Conservation (phyloP, 257 asterid genomes). For the Petrea volubilis region DNA sequence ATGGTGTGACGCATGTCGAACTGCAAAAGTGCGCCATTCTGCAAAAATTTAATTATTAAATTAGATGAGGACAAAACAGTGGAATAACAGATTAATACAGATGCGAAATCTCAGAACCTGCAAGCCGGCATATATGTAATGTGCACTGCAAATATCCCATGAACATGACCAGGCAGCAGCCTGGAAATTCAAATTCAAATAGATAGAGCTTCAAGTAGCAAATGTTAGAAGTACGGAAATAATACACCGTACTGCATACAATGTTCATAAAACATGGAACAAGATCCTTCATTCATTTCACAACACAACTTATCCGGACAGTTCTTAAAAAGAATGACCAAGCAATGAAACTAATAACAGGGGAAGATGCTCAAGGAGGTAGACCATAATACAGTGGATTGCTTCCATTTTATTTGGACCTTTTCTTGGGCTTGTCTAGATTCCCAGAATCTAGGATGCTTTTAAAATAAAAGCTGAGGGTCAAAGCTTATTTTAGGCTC, state of each 20-base stretch:
- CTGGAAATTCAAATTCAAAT: constrained; percentile 44
- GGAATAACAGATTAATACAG: constrained; percentile 5
- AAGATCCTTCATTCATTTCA: not conserved
- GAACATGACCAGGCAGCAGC: constrained; percentile 96
- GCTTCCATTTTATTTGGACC: not conserved
- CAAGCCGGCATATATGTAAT: constrained; percentile 78
- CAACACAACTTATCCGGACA: not conserved
- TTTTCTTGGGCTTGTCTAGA: not conserved
- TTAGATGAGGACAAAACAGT: constrained; percentile 7
- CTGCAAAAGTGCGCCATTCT: constrained; percentile 84
- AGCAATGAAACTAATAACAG: not conserved
- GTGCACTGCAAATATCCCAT: constrained; percentile 73
- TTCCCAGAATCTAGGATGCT: not conserved
- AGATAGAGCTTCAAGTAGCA: constrained; percentile 14
- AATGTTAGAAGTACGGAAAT: not conserved
- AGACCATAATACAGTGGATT: not conserved
- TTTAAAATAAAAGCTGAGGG: not conserved
- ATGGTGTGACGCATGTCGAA: constrained; percentile 82
- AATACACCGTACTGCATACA: not conserved
- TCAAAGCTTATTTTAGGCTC: not conserved
- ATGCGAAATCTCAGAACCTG: constrained; percentile 56
- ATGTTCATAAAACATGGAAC: not conserved
- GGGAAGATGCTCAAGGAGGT: not conserved
- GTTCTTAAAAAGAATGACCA: not conserved
- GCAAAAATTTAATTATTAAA: constrained; percentile 26